Percentiles rank a stretch among this genome's conserved stretches.
Evolutionary conservation across 257 asterid species (phyloP).

Genomic region (Fraxinus excelsior): DNA sequence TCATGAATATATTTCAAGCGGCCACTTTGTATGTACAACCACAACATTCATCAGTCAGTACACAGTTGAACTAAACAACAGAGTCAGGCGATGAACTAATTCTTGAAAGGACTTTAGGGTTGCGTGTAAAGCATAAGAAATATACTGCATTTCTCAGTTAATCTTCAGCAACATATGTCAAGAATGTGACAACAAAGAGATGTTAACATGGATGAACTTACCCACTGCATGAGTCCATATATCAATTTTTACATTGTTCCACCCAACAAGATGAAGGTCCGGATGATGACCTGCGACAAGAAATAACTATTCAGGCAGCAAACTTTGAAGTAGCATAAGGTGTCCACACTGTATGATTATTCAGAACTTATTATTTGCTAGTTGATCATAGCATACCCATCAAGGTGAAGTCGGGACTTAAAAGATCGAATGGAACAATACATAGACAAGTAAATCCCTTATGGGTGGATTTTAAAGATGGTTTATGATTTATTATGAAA

Average conservation of each 20-base stretch:
- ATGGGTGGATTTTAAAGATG: not conserved
- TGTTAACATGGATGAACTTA: slow-evolving; percentile 33
- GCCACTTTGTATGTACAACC: not conserved
- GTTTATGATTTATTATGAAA: not conserved
- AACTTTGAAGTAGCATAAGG: too few species aligned
- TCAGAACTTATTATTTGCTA: not conserved
- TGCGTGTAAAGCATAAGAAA: not conserved
- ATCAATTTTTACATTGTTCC: slow-evolving; percentile 89
- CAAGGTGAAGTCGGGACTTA: too few species aligned
- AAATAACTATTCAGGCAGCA: slow-evolving; percentile 19
- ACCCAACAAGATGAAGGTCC: slow-evolving; percentile 95
- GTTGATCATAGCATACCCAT: not conserved
- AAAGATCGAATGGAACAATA: too few species aligned
- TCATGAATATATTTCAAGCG: not conserved
- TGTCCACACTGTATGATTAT: not conserved
- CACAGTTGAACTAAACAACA: not conserved
- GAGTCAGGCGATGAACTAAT: not conserved
- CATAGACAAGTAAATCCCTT: too few species aligned
- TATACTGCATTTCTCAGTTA: not conserved
- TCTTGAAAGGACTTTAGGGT: too few species aligned
- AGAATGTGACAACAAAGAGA: slow-evolving; percentile 10
- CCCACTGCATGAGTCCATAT: slow-evolving; percentile 97
- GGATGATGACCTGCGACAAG: slow-evolving; percentile 81
- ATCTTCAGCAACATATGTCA: not conserved
- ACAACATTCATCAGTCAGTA: not conserved